phyloP scores from a whole-genome alignment of 768 basidiomycete genomes.

The Cystobasidium tubakii region DNA sequence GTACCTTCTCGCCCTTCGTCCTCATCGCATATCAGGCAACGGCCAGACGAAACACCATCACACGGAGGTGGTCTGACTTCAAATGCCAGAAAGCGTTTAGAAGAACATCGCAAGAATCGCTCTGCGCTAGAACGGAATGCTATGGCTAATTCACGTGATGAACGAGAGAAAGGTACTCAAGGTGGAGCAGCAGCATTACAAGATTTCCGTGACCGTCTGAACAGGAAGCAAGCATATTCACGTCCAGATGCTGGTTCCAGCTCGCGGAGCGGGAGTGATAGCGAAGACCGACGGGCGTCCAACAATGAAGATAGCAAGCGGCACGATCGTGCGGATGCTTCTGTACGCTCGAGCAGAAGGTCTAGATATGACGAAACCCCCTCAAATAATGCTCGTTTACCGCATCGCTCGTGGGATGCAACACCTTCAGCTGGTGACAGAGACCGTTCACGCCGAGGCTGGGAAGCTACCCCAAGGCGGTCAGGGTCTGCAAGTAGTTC shows the following conservation, averaged over 20 bases:
- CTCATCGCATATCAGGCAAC: slow-evolving; percentile 62
- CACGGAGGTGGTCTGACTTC: slow-evolving; percentile 84
- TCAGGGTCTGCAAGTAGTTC: background rate
- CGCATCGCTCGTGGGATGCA: slow-evolving; percentile 39
- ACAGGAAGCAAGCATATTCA: slow-evolving; percentile 53
- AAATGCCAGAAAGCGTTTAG: slow-evolving; percentile 62
- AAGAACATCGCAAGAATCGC: slow-evolving; percentile 61
- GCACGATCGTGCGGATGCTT: slow-evolving; percentile 52
- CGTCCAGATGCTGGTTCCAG: slow-evolving; percentile 53
- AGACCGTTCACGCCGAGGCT: slow-evolving; percentile 1
- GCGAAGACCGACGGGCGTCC: slow-evolving; percentile 63
- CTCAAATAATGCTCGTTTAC: slow-evolving; percentile 27
- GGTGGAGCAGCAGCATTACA: slow-evolving; percentile 31
- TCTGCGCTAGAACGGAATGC: slow-evolving; percentile 18
- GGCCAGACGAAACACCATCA: slow-evolving; percentile 86
- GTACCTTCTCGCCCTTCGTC: slow-evolving; percentile 57
- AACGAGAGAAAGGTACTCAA: slow-evolving; percentile 22
- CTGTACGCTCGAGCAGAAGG: background rate
- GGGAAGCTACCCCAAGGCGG: slow-evolving; percentile 43
- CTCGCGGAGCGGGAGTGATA: slow-evolving; percentile 50
- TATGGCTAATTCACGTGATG: slow-evolving; percentile 28
- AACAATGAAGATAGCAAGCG: slow-evolving; percentile 55
- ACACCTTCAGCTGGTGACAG: slow-evolving; percentile 39
- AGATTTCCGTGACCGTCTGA: slow-evolving; percentile 76
- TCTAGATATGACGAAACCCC: slow-evolving; percentile 37